Conservation (phyloP, 176 grass and related monocot genomes). For the Pontederia paniculata region DNA sequence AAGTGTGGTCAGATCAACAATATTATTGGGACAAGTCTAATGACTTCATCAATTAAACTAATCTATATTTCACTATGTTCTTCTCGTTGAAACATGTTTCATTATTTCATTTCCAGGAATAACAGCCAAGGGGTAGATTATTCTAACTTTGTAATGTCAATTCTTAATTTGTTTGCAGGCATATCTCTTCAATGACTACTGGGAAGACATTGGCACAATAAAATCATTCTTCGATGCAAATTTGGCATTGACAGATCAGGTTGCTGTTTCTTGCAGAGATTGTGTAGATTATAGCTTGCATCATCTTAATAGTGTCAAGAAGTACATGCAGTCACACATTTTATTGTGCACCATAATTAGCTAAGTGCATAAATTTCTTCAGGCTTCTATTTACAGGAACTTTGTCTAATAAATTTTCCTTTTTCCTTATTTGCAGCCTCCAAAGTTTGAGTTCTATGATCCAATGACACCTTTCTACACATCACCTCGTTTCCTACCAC, state of each 20-base stretch:
- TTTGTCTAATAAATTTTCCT: conserved; percentile 14
- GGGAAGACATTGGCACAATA: conserved; percentile 81
- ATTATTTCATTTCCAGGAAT: no score
- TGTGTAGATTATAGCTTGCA: neutral
- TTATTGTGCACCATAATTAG: no score
- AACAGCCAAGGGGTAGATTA: no score
- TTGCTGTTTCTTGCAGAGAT: neutral
- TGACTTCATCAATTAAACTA: no score
- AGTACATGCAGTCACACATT: no score
- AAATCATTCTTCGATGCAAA: conserved; percentile 76
- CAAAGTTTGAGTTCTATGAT: conserved; percentile 69
- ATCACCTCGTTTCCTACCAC: conserved; percentile 47
- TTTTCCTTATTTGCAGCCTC: conserved; percentile 33
- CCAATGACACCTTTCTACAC: conserved; percentile 59
- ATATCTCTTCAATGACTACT: conserved; percentile 56
- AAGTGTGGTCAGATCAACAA: no score
- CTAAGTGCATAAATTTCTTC: no score
- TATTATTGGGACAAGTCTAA: no score
- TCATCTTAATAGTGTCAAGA: neutral
- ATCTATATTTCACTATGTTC: no score
- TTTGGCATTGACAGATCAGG: conserved; percentile 65
- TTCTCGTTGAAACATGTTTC: no score
- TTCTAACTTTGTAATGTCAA: neutral
- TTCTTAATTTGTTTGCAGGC: conserved; percentile 21
- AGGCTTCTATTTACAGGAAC: neutral